Evolutionary conservation across 805 yeast species (phyloP).

Genomic region (Cyberlindnera xylosilytica): DNA sequence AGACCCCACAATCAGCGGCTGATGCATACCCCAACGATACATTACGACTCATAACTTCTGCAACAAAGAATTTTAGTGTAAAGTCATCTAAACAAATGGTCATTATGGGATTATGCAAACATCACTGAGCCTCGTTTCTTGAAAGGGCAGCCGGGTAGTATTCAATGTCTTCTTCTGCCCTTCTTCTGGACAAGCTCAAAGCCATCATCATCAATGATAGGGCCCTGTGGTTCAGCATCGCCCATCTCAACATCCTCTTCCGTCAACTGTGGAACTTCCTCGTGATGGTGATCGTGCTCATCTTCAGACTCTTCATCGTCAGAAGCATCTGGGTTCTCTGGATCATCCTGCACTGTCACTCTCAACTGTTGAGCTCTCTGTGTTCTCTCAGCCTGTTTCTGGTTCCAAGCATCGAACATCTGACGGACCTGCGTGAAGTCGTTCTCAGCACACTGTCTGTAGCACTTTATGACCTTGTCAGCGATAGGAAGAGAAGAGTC

Average conservation of each 20-base stretch:
- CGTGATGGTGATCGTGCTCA: conserved; percentile 23
- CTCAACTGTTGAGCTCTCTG: conserved; percentile 29
- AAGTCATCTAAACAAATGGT: too few relatives aligned
- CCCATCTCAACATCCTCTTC: conserved; percentile 39
- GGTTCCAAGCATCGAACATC: conserved; percentile 56
- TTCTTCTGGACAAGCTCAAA: conserved; percentile 82
- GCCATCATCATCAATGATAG: conserved; percentile 90
- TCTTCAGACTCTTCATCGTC: conserved; percentile 44
- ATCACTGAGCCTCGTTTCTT: too few relatives aligned
- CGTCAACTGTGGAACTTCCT: conserved; percentile 11
- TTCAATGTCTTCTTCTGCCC: conserved; percentile 45
- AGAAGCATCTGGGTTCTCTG: conserved; percentile 56
- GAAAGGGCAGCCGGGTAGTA: too few relatives aligned
- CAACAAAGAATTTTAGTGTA: too few relatives aligned
- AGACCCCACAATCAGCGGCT: too few relatives aligned
- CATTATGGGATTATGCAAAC: too few relatives aligned
- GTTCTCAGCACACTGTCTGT: conserved; percentile 55
- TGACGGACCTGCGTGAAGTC: conserved; percentile 56
- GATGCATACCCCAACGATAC: too few relatives aligned
- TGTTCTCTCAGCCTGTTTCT: conserved; percentile 42
- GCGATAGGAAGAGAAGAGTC: conserved; percentile 81
- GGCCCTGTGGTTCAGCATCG: conserved; percentile 43
- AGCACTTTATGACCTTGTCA: conserved; percentile 57
- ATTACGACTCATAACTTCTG: too few relatives aligned
- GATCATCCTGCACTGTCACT: conserved; percentile 55